phyloP scores from a whole-genome alignment of 352 stramenopile species.

The Phytophthora colocasiae region DNA sequence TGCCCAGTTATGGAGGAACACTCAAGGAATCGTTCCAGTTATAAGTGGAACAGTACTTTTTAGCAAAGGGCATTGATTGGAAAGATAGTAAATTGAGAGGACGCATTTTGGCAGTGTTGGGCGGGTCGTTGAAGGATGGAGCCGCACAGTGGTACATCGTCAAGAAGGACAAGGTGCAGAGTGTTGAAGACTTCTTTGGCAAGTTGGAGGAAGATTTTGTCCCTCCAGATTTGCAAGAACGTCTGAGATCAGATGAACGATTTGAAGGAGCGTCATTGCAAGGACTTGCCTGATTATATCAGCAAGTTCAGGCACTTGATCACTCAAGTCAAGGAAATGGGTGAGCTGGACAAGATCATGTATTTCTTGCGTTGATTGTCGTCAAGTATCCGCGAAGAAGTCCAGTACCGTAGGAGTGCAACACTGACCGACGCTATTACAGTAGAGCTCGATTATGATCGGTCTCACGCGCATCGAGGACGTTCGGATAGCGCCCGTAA shows the following conservation, averaged over 20 bases:
- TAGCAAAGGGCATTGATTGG: constrained; percentile 17
- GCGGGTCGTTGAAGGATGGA: constrained; percentile 17
- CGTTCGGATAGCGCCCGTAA: neutral
- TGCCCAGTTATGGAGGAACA: neutral
- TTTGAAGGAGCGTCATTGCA: constrained; percentile 12
- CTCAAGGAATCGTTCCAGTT: constrained; percentile 2
- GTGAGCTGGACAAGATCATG: constrained; percentile 18
- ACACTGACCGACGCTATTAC: constrained; percentile 7
- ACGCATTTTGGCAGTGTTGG: constrained; percentile 12
- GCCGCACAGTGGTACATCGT: constrained; percentile 22
- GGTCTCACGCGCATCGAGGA: neutral
- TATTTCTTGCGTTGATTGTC: constrained; percentile 6
- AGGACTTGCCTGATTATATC: constrained; percentile 9
- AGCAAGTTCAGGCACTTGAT: constrained; percentile 6
- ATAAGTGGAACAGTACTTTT: constrained; percentile 22
- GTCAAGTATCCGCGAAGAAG: constrained; percentile 12
- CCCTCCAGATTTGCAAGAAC: constrained; percentile 16
- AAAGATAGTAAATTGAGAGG: constrained; percentile 11
- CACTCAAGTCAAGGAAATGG: constrained; percentile 23
- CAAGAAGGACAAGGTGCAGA: constrained; percentile 14
- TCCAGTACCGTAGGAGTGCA: constrained; percentile 14
- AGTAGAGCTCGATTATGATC: neutral
- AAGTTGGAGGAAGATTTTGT: constrained; percentile 17
- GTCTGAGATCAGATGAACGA: constrained; percentile 19
- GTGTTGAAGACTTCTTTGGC: constrained; percentile 20